Conservation (phyloP, 768 basidiomycete species). For the Postia placenta region DNA sequence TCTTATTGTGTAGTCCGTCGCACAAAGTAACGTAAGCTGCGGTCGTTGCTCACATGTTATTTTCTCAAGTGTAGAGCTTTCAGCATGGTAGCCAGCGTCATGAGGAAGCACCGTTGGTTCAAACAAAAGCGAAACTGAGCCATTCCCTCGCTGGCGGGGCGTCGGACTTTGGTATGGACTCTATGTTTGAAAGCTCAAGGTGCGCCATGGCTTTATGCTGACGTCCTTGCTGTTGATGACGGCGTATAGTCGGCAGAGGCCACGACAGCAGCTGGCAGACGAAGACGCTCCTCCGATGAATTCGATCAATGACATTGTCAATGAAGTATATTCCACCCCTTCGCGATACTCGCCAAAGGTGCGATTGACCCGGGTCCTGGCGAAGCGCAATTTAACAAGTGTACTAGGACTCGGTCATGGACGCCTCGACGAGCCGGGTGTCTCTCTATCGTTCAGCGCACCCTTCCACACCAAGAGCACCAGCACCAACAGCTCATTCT, state of each 20-base stretch:
- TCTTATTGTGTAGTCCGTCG: slow-evolving; percentile 43
- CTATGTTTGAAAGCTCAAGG: slow-evolving; percentile 78
- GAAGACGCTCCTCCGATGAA: slow-evolving; percentile 77
- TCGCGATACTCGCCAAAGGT: slow-evolving; percentile 43
- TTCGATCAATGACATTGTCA: slow-evolving; percentile 72
- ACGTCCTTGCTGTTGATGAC: slow-evolving; percentile 6
- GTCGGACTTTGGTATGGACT: slow-evolving; percentile 76
- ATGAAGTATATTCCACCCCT: slow-evolving; percentile 39
- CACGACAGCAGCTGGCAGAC: slow-evolving; percentile 58
- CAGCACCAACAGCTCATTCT: slow-evolving; percentile 18
- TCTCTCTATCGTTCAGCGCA: slow-evolving; percentile 19
- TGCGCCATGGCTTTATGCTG: slow-evolving; percentile 18
- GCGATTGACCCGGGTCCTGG: slow-evolving; percentile 14
- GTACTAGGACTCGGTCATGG: slow-evolving; percentile 32
- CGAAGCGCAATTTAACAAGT: not conserved
- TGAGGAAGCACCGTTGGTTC: slow-evolving; percentile 71
- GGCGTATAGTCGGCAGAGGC: slow-evolving; percentile 31
- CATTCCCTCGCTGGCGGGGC: slow-evolving; percentile 56
- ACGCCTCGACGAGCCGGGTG: slow-evolving; percentile 31
- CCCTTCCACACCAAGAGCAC: slow-evolving; percentile 15
- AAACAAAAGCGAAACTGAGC: slow-evolving; percentile 78
- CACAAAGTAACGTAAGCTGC: slow-evolving; percentile 47
- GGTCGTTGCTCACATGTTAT: not conserved
- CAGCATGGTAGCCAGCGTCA: slow-evolving; percentile 56
- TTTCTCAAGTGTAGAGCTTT: slow-evolving; percentile 17